Percentiles rank a stretch among this genome's conserved stretches.
Conservation (phyloP, 371 early-diverging fungal species). For the Nematocida sp. region DNA sequence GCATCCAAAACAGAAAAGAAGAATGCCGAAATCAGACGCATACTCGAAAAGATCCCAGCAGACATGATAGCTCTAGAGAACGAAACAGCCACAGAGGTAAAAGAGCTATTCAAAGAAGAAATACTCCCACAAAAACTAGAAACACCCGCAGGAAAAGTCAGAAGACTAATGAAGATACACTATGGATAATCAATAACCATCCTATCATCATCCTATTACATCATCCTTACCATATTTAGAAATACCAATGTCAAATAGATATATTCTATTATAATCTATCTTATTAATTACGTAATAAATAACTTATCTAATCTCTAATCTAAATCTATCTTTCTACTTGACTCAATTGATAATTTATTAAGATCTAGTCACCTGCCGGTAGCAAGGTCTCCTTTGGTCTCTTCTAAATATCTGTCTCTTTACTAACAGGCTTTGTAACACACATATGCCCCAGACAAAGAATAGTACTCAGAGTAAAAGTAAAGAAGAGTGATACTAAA, state of each 20-base stretch:
- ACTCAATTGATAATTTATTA: too few relatives aligned
- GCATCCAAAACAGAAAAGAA: conserved; percentile 5
- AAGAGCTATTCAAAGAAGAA: conserved; percentile 24
- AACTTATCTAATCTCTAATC: too few relatives aligned
- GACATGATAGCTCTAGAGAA: conserved; percentile 44
- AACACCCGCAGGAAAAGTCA: conserved; percentile 49
- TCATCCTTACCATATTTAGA: too few relatives aligned
- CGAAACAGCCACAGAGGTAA: conserved; percentile 30
- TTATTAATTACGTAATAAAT: too few relatives aligned
- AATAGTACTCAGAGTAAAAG: not conserved
- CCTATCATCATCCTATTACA: too few relatives aligned
- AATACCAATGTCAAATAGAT: too few relatives aligned
- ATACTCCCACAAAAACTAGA: conserved; percentile 35
- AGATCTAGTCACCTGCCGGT: too few relatives aligned
- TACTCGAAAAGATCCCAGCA: conserved; percentile 46
- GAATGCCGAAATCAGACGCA: conserved; percentile 28
- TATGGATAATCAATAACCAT: conserved; percentile 29
- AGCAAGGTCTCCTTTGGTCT: too few relatives aligned
- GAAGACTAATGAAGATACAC: conserved; percentile 30
- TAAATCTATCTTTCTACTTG: too few relatives aligned
- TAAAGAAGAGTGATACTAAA: conserved; percentile 29
- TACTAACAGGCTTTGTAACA: not conserved
- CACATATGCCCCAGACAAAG: conserved; percentile 37
- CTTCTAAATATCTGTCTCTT: not conserved
- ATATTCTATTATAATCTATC: too few relatives aligned